Base-by-base conservation (phyloP, 768 basidiomycete species). In the Boletellus ananiceps region DNA sequence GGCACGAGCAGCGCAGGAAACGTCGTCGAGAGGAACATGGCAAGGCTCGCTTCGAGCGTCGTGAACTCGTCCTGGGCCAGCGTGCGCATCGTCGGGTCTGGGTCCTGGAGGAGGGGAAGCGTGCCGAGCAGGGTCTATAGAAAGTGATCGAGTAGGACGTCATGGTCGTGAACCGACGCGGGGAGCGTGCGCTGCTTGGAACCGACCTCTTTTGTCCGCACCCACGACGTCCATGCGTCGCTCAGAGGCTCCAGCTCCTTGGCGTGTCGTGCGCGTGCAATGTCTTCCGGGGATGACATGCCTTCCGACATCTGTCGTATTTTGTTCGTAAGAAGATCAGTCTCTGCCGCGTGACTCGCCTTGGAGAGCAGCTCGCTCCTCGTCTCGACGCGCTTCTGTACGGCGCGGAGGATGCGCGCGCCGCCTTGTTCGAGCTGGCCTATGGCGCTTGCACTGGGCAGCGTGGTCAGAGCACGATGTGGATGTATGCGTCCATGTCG, bases 1-100 rank as follows among this genome's bases (percentile, higher is more conserved):
- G 90, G 92, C 2, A 89, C 74, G 49, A 95, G 80, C 3, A 93
- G 75, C 0, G 75, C 57, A 0, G 92, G 89, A 58, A 94, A 83
- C 0, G 75, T 80, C 2, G 57, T 54, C 7, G 68, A 57, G 40
- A 69, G 59, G 46, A 65, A 55, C 5, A 23, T 42, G 44, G 57
- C 68, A 25, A 64, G 58, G 41, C 57, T 63, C 16, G 59, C 49
- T 2, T 70, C 63, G 40, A 89, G 77, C 4, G 68, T 46, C 4
- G 63, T 61, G 51, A 83, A 77, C 58, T 93, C 92, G 32, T 86
- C 83, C 1, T 67, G 58, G 0, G 91, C 92, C 48, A 96, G 74
- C 8, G 78, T 64, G 5, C 85, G 84, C 77, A 97, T 85, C 2
- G 77, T 70, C 2, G 82, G 76, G 59, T 95, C 93, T 0, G 84